Evolutionary conservation across 192 early-diverging fungal species (phyloP).

Genomic region (Anaeromyces robustus): DNA sequence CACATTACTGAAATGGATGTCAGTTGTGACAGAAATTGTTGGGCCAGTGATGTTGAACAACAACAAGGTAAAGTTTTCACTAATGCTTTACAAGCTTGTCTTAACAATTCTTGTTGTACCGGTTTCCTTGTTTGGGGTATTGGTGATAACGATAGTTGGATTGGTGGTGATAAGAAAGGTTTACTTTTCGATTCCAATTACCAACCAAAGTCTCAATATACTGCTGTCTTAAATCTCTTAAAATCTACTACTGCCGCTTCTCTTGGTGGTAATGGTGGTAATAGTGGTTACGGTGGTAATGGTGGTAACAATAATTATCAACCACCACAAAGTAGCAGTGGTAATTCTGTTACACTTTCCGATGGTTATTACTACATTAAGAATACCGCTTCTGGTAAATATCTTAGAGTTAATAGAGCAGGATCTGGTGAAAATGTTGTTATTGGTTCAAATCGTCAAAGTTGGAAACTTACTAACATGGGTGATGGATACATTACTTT

Average conservation of each 20-base stretch:
- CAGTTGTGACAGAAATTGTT: not conserved
- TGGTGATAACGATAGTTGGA: not conserved
- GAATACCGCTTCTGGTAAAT: not conserved
- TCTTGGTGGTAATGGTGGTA: not conserved
- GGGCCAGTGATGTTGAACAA: not conserved
- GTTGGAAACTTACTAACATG: not conserved
- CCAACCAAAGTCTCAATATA: not conserved
- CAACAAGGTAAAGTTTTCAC: not conserved
- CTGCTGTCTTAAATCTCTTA: not conserved
- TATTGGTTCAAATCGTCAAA: not conserved
- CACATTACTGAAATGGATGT: not conserved
- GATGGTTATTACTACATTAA: not conserved
- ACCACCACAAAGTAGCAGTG: not conserved
- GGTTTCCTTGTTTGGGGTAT: not conserved
- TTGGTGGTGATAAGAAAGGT: not conserved
- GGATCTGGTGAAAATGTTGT: not conserved
- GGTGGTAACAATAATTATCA: not conserved
- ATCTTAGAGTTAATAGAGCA: not conserved
- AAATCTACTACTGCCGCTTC: not conserved
- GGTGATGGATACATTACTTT: not conserved
- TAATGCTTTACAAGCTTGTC: not conserved
- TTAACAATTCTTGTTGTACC: not conserved
- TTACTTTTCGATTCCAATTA: not conserved
- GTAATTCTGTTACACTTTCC: not conserved
- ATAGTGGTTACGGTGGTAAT: not conserved